phyloP scores from a whole-genome alignment of 768 basidiomycete genomes.

The Russula lepida region DNA sequence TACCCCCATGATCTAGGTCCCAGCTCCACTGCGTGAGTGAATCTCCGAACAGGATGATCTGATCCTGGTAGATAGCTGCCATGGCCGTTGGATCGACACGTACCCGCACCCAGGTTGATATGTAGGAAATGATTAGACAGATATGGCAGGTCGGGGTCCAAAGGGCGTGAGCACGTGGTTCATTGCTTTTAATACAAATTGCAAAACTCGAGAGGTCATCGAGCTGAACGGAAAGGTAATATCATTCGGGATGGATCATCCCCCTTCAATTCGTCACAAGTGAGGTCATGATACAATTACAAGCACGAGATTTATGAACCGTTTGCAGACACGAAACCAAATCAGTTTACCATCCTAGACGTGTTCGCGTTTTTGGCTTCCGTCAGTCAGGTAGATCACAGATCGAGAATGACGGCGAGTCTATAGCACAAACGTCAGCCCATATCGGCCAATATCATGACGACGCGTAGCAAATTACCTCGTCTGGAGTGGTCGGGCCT shows the following conservation, averaged over 20 bases:
- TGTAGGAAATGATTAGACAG: neutral
- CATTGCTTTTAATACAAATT: too few relatives aligned
- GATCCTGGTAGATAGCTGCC: conserved; percentile 52
- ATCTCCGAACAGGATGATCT: conserved; percentile 72
- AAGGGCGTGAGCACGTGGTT: too few relatives aligned
- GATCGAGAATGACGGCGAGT: neutral
- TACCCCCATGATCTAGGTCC: conserved; percentile 42
- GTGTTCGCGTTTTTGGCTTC: neutral
- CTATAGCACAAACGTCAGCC: neutral
- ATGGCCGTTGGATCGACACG: conserved; percentile 29
- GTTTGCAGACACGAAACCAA: neutral
- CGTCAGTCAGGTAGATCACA: neutral
- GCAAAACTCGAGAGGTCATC: too few relatives aligned
- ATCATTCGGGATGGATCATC: neutral
- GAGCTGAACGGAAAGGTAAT: neutral
- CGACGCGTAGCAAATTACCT: neutral
- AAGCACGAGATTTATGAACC: neutral
- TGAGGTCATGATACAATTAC: neutral
- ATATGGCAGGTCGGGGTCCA: neutral
- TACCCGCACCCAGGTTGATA: neutral
- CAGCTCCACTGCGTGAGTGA: conserved; percentile 70
- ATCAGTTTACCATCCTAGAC: too few relatives aligned
- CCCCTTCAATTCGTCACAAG: neutral
- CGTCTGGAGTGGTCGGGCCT: neutral
- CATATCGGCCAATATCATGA: neutral